phyloP scores from a whole-genome alignment of 306 rosid species.

The Lathyrus sativus region DNA sequence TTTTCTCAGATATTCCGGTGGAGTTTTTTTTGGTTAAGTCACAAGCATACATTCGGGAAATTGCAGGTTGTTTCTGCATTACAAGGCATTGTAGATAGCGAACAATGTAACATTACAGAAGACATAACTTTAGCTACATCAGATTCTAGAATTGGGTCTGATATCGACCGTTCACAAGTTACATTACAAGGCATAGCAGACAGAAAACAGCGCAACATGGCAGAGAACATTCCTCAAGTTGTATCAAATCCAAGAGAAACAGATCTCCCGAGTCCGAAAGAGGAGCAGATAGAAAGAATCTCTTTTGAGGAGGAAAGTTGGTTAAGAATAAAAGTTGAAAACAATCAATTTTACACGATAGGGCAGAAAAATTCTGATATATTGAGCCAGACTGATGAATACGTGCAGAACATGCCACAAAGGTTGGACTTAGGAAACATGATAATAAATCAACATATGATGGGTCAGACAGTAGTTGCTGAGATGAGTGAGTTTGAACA shows the following conservation, averaged over 20 bases:
- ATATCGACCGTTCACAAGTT: slow-evolving; percentile 13
- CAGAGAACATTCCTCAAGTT: slow-evolving; percentile 8
- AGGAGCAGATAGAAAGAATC: slow-evolving; percentile 7
- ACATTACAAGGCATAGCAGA: slow-evolving; percentile 36
- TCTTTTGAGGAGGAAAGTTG: neutral
- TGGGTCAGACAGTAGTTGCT: neutral
- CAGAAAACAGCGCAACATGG: neutral
- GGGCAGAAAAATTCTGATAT: slow-evolving; percentile 10
- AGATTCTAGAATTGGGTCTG: slow-evolving; percentile 5
- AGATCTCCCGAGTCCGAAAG: slow-evolving; percentile 7
- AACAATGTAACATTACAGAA: slow-evolving; percentile 21
- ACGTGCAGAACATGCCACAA: slow-evolving; percentile 28
- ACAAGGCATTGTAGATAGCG: slow-evolving; percentile 43
- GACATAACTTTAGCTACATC: slow-evolving; percentile 25
- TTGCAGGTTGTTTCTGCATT: slow-evolving; percentile 55
- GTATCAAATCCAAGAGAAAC: slow-evolving; percentile 18
- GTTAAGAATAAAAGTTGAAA: slow-evolving; percentile 22
- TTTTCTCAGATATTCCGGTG: neutral
- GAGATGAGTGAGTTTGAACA: slow-evolving; percentile 28
- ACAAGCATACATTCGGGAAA: neutral
- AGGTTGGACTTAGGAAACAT: slow-evolving; percentile 33
- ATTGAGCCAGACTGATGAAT: slow-evolving; percentile 22
- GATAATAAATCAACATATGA: slow-evolving; percentile 13
- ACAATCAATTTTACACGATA: slow-evolving; percentile 28
- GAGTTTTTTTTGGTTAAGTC: neutral